Evolutionary conservation across 1,284 basidiomycete species (phyloP).

Genomic region (Sporisorium exsertum): DNA sequence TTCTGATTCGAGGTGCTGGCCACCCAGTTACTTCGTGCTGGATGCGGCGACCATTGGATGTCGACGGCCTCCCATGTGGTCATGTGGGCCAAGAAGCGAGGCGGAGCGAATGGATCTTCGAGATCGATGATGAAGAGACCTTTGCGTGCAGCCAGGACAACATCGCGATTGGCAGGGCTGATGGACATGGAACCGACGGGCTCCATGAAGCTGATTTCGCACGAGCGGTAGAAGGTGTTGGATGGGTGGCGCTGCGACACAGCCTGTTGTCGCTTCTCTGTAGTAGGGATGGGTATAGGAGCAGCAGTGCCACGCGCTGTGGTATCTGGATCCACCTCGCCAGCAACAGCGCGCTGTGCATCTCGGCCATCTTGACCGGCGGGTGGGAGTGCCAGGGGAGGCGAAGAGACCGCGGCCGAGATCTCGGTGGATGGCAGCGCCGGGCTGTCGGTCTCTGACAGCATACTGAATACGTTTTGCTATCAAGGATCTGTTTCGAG

Average conservation of each 20-base stretch:
- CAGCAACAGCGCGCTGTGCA: slow-evolving; percentile 36
- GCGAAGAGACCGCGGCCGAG: slow-evolving; percentile 21
- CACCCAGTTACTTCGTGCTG: slow-evolving; percentile 84
- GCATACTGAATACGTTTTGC: slow-evolving; percentile 1
- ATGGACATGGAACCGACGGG: slow-evolving; percentile 68
- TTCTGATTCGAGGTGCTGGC: slow-evolving; percentile 96
- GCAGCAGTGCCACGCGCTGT: slow-evolving; percentile 18
- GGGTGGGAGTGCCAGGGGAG: slow-evolving; percentile 23
- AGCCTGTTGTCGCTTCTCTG: slow-evolving; percentile 20
- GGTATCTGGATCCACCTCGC: slow-evolving; percentile 7
- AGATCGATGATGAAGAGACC: slow-evolving; percentile 97
- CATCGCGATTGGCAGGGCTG: slow-evolving; percentile 66
- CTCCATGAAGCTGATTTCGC: slow-evolving; percentile 56
- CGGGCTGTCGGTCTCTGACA: slow-evolving; percentile 22
- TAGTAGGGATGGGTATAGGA: slow-evolving; percentile 28
- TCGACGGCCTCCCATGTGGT: slow-evolving; percentile 96
- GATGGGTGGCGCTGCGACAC: slow-evolving; percentile 39
- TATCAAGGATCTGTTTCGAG: not conserved
- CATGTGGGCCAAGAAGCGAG: slow-evolving; percentile 92
- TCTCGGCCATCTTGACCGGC: slow-evolving; percentile 45
- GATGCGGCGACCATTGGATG: slow-evolving; percentile 95
- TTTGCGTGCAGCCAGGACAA: slow-evolving; percentile 74
- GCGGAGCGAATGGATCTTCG: slow-evolving; percentile 84
- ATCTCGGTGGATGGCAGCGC: slow-evolving; percentile 42
- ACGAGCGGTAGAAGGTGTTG: slow-evolving; percentile 51